Percentiles rank a stretch among this genome's conserved stretches.
phyloP scores from a whole-genome alignment of 352 stramenopile species.

The Elongisporangium senticosum region DNA sequence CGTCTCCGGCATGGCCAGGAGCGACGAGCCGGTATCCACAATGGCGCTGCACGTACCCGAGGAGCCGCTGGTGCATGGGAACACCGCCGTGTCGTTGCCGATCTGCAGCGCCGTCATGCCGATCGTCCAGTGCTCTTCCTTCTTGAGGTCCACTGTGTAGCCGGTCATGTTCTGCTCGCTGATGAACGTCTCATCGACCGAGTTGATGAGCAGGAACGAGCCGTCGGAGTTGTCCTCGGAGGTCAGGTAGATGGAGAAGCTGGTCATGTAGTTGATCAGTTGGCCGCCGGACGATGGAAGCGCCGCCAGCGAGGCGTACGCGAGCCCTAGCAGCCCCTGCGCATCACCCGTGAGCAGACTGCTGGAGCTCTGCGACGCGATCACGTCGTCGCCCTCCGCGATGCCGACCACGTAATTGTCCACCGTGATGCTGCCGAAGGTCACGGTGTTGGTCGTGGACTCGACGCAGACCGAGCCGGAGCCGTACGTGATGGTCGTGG shows the following conservation, averaged over 20 bases:
- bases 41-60: slow-evolving; percentile 31
- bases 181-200: slow-evolving; percentile 56
- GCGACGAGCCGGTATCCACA: slow-evolving; percentile 61
- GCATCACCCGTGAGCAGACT: slow-evolving; percentile 36
- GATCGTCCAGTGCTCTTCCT: slow-evolving; percentile 58
- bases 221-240: slow-evolving; percentile 30
- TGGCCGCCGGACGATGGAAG: slow-evolving; percentile 37
- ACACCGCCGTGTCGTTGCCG: slow-evolving; percentile 25
- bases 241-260: slow-evolving; percentile 66
- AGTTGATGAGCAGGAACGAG: slow-evolving; percentile 69
- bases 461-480: slow-evolving; percentile 63
- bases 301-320: slow-evolving; percentile 44
- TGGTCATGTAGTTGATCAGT: slow-evolving; percentile 55
- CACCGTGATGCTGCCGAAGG: slow-evolving; percentile 39
- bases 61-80: slow-evolving; percentile 33
- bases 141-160: slow-evolving; percentile 48
- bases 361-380: slow-evolving; percentile 22
- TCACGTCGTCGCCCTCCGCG: slow-evolving; percentile 40
- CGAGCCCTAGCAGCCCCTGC: slow-evolving; percentile 62
- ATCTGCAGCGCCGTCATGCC: slow-evolving; percentile 55
- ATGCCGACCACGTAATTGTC: slow-evolving; percentile 52
- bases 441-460: slow-evolving; percentile 24
- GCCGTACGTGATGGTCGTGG: slow-evolving; percentile 53
- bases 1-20: slow-evolving; percentile 43
- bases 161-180: slow-evolving; percentile 27